Percentiles rank a stretch among this genome's conserved stretches.
These are phyloP conservation scores for Skeletonema marinoi DNA, from an alignment of 108 stramenopile genomes.

Conservation along the genomic window DNA sequence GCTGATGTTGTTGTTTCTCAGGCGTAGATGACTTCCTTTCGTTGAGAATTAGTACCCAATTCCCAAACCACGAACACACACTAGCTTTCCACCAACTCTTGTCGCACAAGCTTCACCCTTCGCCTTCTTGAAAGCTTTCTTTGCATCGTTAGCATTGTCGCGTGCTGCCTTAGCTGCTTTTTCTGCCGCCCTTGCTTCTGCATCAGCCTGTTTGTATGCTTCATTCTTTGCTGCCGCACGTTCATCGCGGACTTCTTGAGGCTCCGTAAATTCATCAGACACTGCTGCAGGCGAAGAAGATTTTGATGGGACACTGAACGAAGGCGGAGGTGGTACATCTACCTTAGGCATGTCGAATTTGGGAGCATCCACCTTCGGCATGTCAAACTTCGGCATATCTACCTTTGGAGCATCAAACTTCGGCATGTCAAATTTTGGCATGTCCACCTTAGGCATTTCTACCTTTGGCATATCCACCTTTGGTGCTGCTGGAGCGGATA, in stretches of 20 bases:
- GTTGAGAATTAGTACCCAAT: constrained; percentile 59
- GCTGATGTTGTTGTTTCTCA: not conserved
- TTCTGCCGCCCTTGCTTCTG: constrained; percentile 61
- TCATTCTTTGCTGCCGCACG: constrained; percentile 58
- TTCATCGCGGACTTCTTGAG: constrained; percentile 81
- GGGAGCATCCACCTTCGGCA: constrained; percentile 50
- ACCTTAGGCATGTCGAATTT: constrained; percentile 57
- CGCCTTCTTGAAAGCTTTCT: constrained; percentile 65
- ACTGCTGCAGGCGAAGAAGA: constrained; percentile 23
- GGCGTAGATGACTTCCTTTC: not conserved
- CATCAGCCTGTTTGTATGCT: constrained; percentile 64
- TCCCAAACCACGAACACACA: constrained; percentile 73
- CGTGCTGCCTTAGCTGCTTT: constrained; percentile 57
- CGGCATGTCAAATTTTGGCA: constrained; percentile 48
- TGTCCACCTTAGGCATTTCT: constrained; percentile 33
- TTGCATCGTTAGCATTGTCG: constrained; percentile 65
- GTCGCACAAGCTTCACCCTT: constrained; percentile 86
- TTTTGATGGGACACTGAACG: constrained; percentile 47
- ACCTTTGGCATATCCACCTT: constrained; percentile 54
- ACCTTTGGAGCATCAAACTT: constrained; percentile 51
- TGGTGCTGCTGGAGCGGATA: constrained; percentile 21
- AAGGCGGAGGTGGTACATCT: constrained; percentile 44
- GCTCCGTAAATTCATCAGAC: constrained; percentile 39
- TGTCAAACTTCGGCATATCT: constrained; percentile 48
- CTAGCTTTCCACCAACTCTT: constrained; percentile 79